Evolutionary conservation across 2,329 filamentous ascomycete species (phyloP), one percentile per base, ranked within the genome.

Genomic region (Fusarium kyushuense): DNA sequence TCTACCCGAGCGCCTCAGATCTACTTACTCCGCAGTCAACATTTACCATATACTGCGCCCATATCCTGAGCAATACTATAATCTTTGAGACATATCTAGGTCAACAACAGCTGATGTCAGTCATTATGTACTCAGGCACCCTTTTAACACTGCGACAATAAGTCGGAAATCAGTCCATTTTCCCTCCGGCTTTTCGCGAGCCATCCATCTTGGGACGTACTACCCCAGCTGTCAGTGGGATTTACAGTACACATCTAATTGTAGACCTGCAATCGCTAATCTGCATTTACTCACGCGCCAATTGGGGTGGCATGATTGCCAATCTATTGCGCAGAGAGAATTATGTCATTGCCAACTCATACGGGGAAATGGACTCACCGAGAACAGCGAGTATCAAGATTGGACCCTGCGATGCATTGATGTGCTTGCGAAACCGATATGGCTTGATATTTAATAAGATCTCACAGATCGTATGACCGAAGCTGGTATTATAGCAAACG

Each of bases 241-340:
- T 13, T 6, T 5, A 16, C n/a, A n/a, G 23, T 35, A 17, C n/a
- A 30, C 9, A n/a, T 14, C 25, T 19, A 30, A 30, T 9, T 27
- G 12, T 36, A 13, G 29, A 36, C 52, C 19, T 48, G n/a, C 14
- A n/a, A 36, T 55, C 42, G 52, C 42, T 11, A 30, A 38, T 55
- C 32, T 48, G 10, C 4, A 17, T 21, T 21, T 21, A 14, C 35
- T 51, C 47, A 36, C 52, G 25, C 30, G 30, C 63, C 52, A 67
- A 63, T 67, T 38, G 29, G 67, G 30, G 63, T 67, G 52, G 63
- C 42, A 67, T 41, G 58, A 67, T 63, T 67, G 35, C 63, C 38
- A 54, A 67, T 58, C 35, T 25, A 13, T 11, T 13, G 35, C 11
- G 29, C 12, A n/a, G 14, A 16, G 9, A 27, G 12, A 8, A 27